Evolutionary conservation across 805 yeast genomes (phyloP).

Genomic region (Metschnikowia picachoensis): DNA sequence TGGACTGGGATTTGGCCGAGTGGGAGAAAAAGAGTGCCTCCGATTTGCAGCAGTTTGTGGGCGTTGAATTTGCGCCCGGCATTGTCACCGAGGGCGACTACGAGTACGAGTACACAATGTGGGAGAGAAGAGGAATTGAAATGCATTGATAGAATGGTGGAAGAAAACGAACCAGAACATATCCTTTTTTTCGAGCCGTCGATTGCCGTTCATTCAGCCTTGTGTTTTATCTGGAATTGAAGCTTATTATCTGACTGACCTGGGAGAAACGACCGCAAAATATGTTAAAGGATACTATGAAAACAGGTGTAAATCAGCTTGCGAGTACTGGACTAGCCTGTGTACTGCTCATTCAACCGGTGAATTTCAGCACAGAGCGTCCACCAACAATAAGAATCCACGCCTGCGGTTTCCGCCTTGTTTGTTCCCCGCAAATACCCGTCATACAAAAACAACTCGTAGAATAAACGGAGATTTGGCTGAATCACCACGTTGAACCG

Average conservation of each 20-base stretch:
- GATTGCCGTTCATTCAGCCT: not conserved
- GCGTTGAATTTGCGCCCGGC: constrained; percentile 25
- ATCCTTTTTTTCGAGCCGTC: not conserved
- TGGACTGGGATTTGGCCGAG: constrained; percentile 32
- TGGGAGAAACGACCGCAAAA: too few relatives aligned
- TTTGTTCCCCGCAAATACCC: constrained; percentile 15
- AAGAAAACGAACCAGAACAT: not conserved
- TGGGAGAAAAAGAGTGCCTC: constrained; percentile 37
- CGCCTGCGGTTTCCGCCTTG: not conserved
- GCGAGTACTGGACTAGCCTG: not conserved
- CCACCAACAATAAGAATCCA: constrained; percentile 11
- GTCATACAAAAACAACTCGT: constrained; percentile 16
- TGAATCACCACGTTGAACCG: constrained; percentile 28
- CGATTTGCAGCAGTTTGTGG: constrained; percentile 38
- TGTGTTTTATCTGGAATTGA: too few relatives aligned
- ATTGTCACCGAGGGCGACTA: constrained; percentile 41
- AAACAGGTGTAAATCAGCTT: too few relatives aligned
- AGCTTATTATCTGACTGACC: too few relatives aligned
- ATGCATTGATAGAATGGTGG: not conserved
- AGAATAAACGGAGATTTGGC: constrained; percentile 39
- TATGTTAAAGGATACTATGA: too few relatives aligned
- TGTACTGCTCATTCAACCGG: constrained; percentile 15
- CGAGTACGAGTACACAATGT: constrained; percentile 58
- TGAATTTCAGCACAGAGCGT: constrained; percentile 13
- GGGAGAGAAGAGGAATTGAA: constrained; percentile 31